These are phyloP conservation scores for Phialophora verrucosa DNA, from an alignment of 2,329 filamentous ascomycete genomes.

Conservation along the genomic window DNA sequence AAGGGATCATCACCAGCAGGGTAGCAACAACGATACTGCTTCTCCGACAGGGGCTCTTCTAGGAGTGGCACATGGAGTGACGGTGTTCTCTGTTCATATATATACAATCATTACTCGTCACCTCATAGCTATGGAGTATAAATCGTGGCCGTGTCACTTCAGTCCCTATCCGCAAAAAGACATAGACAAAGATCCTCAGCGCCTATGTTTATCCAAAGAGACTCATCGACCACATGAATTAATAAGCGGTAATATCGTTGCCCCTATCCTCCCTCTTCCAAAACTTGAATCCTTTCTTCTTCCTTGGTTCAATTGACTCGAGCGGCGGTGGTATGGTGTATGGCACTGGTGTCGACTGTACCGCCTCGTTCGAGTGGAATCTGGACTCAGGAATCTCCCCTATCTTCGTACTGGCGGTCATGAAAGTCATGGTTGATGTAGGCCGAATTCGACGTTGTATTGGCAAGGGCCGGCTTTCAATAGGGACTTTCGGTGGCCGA, in stretches of 20 bases:
- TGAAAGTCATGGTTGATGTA: constrained; percentile 50
- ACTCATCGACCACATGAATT: neutral
- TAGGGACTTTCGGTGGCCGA: constrained; percentile 30
- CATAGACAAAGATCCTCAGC: neutral
- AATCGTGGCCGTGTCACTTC: neutral
- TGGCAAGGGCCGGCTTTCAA: constrained; percentile 18
- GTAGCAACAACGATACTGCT: neutral
- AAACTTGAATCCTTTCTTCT: constrained; percentile 36
- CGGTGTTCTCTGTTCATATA: neutral
- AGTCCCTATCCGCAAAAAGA: neutral
- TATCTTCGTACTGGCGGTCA: constrained; percentile 72
- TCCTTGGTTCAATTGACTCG: constrained; percentile 27
- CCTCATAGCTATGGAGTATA: neutral
- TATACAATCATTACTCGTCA: neutral
- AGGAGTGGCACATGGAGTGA: neutral
- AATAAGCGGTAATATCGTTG: constrained; percentile 16
- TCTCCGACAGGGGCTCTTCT: neutral
- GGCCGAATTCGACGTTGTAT: constrained; percentile 22
- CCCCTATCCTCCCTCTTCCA: constrained; percentile 35
- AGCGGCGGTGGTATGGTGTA: constrained; percentile 34
- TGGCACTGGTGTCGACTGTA: constrained; percentile 20
- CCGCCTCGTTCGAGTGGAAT: constrained; percentile 21
- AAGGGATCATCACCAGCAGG: neutral
- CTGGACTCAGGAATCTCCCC: constrained; percentile 57
- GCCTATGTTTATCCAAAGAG: neutral